A percentile compares a stretch with the other conserved stretches of the same genome.
Conservation (phyloP, 2,329 filamentous ascomycete genomes). For the Aspergillus sojae region DNA sequence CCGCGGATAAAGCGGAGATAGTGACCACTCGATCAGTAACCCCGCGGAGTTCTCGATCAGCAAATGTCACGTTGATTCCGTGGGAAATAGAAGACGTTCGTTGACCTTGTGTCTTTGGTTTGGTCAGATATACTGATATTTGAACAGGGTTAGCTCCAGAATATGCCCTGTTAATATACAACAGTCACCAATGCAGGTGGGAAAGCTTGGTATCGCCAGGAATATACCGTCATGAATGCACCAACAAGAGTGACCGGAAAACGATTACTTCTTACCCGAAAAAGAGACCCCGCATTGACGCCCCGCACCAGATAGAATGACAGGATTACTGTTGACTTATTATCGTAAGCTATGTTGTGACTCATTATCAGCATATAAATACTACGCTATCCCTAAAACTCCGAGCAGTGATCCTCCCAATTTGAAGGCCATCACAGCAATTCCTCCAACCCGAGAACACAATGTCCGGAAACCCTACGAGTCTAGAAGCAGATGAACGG, state of each 20-base stretch:
- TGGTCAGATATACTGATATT: too few species aligned
- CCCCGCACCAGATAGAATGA: background rate
- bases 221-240: background rate
- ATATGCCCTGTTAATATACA: too few species aligned
- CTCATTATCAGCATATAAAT: background rate
- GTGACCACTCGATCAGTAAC: background rate
- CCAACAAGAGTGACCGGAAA: background rate
- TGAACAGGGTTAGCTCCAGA: too few species aligned
- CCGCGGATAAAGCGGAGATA: background rate
- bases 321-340: too few species aligned
- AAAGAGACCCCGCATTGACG: background rate
- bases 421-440: too few species aligned
- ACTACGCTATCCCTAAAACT: background rate
- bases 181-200: background rate
- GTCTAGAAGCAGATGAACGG: conserved; percentile 25
- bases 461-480: background rate
- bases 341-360: background rate
- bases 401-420: background rate
- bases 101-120: background rate
- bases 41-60: background rate
- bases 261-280: background rate
- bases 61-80: background rate
- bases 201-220: background rate
- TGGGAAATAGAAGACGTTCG: too few species aligned
- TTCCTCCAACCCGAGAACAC: background rate